These are phyloP conservation scores for Pythium apleroticum DNA, from an alignment of 352 stramenopile genomes.

Conservation along the genomic window DNA sequence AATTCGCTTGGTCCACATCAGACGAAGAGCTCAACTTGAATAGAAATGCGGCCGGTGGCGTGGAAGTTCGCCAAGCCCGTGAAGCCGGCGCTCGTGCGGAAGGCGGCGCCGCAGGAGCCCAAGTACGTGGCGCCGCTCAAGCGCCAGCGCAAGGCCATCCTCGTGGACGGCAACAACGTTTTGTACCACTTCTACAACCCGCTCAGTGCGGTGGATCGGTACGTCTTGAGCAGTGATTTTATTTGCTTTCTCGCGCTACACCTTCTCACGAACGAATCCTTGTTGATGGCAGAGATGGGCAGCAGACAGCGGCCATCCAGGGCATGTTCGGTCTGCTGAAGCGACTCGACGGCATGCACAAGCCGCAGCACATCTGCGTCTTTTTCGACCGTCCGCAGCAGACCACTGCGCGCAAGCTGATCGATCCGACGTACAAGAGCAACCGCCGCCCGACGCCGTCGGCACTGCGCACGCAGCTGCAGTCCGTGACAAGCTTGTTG, in stretches of 20 bases:
- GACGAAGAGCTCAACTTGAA: background rate
- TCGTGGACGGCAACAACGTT: constrained; percentile 40
- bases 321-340: constrained; percentile 24
- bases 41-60: constrained; percentile 15
- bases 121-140: constrained; percentile 1
- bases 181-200: constrained; percentile 37
- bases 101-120: background rate
- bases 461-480: constrained; percentile 29
- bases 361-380: constrained; percentile 30
- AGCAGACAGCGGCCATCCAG: constrained; percentile 26
- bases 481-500: constrained; percentile 22
- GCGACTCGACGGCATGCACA: constrained; percentile 21
- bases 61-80: constrained; percentile 20
- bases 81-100: constrained; percentile 7
- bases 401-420: constrained; percentile 31
- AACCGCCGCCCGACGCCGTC: constrained; percentile 24
- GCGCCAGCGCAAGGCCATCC: constrained; percentile 24
- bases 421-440: constrained; percentile 34
- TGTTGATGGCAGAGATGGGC: constrained; percentile 17
- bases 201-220: constrained; percentile 23
- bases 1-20: constrained; percentile 13
- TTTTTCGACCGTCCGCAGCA: constrained; percentile 33
- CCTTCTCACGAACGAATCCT: background rate
- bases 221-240: background rate
- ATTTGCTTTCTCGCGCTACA: background rate